A percentile compares a stretch with the other conserved stretches of the same genome.
phyloP scores from a whole-genome alignment of 192 early-diverging fungal genomes.

The Entomortierella lignicola region DNA sequence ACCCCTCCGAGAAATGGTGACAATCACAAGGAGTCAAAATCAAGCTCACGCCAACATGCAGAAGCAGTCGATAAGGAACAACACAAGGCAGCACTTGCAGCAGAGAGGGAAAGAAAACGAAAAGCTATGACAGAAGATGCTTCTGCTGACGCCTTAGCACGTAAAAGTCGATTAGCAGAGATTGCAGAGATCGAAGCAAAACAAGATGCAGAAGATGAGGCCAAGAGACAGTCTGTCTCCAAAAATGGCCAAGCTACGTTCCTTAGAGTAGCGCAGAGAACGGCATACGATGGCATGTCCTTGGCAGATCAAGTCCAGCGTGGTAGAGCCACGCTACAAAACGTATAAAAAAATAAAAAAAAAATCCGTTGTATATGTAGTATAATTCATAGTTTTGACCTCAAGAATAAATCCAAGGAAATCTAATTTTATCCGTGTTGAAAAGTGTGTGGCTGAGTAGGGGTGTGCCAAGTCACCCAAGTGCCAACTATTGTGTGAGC shows the following conservation, averaged over 20 bases:
- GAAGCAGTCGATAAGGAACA: constrained; percentile 16
- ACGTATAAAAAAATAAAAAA: neutral
- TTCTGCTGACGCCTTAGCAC: constrained; percentile 28
- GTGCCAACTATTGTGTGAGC: no score
- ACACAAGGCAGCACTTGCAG: constrained; percentile 14
- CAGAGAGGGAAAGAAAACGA: constrained; percentile 34
- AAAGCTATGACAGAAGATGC: constrained; percentile 61
- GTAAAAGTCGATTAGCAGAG: constrained; percentile 49
- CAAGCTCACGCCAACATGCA: neutral
- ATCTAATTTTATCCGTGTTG: no score
- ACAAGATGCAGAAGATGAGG: constrained; percentile 47
- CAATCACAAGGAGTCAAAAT: neutral
- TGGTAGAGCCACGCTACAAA: constrained; percentile 33
- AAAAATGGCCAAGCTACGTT: constrained; percentile 41
- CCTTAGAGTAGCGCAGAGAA: constrained; percentile 23
- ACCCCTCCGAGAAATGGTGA: neutral
- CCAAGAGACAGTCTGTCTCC: constrained; percentile 11
- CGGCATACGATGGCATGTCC: constrained; percentile 33
- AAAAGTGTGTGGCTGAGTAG: constrained; percentile 3
- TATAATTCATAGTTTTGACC: no score
- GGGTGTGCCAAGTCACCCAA: no score
- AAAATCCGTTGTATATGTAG: no score
- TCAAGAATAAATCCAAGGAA: no score
- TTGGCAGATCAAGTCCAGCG: constrained; percentile 47
- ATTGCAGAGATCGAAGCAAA: constrained; percentile 30